phyloP scores from a whole-genome alignment of 805 yeast species.

The Limtongia smithiae region DNA sequence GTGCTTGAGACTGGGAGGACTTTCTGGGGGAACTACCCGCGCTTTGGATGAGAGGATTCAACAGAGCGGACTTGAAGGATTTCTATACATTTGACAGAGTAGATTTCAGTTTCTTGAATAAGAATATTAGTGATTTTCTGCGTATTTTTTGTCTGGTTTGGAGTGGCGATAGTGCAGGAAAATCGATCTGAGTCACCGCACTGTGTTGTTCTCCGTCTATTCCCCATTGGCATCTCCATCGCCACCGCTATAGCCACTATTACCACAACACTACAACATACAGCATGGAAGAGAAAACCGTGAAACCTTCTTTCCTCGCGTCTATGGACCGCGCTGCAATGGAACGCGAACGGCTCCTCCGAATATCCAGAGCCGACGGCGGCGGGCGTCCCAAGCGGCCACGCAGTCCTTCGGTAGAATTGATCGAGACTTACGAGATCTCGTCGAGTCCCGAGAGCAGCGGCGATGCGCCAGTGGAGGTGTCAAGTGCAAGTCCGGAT shows the following conservation, averaged over 20 bases:
- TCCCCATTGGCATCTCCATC: too few species aligned
- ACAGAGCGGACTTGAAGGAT: too few species aligned
- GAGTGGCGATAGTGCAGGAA: too few species aligned
- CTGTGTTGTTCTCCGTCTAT: too few species aligned
- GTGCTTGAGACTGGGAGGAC: too few species aligned
- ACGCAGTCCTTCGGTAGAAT: neutral
- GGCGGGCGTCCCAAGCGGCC: conserved; percentile 25
- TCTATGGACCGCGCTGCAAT: conserved; percentile 23
- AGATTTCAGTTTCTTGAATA: too few species aligned
- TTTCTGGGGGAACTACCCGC: neutral
- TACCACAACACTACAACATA: neutral
- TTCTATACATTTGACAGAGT: too few species aligned
- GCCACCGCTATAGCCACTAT: too few species aligned
- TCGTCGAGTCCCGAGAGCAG: neutral
- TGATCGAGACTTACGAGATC: neutral
- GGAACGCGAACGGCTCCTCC: conserved; percentile 24
- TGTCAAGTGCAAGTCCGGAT: neutral
- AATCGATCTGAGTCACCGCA: too few species aligned
- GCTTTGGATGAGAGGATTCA: too few species aligned
- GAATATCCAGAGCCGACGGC: conserved; percentile 15
- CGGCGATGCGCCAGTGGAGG: conserved; percentile 1
- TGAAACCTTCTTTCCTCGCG: conserved; percentile 6
- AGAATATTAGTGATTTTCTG: too few species aligned
- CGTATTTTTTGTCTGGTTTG: too few species aligned
- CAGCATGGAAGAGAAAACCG: neutral